Base-by-base conservation (phyloP, 331 rosid species). In the Pyrus hybrid region DNA sequence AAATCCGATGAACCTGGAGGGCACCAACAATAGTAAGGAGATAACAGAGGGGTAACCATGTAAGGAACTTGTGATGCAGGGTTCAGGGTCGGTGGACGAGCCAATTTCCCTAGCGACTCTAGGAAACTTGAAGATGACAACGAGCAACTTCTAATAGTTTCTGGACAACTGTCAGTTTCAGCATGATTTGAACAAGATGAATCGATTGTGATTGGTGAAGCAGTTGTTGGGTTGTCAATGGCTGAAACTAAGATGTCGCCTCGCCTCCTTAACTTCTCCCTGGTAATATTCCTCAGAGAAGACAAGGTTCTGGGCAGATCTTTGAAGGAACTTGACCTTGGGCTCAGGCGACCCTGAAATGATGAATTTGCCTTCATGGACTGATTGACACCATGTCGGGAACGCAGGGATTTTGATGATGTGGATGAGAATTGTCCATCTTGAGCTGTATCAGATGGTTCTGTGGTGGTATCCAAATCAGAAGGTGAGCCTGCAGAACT, bases 1-100 rank as follows among this genome's bases (percentile, higher is more conserved):
- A 41, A 76, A 71, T 87, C 71, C 6, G 93, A 79, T 56, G 83
- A 71, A 18, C 90, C 86, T 0, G 97, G 88, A 63, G 99, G 97
- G 63, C 97, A 96, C 96, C 96, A 96, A 76, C 99, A 92, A 82
- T 96, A 93, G 81, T 89, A 85, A n/a, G 97, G 97, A 51, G 96
- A 82, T 70, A 95, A 87, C 45, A 90, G 87, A 51, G 99, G 87
- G 22, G 93, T 71, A 49, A 74, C 91, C 57, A 81, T 45, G 33
- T 83, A 83, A 51, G 91, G 80, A 73, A 79, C 68, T 61, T 85
- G 86, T 65, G 85, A 88, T 28, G 83, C 83, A 61, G 82, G 64
- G 75, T 84, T 84, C 61, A 78, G 63, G 67, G 84, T 62, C 16
- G 86, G 79, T 75, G 92, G 83, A 29, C 30, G 82, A 69, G 85